Evolutionary conservation across 208 protist species (phyloP).

Genomic region (Balamuthia mandrillaris): DNA sequence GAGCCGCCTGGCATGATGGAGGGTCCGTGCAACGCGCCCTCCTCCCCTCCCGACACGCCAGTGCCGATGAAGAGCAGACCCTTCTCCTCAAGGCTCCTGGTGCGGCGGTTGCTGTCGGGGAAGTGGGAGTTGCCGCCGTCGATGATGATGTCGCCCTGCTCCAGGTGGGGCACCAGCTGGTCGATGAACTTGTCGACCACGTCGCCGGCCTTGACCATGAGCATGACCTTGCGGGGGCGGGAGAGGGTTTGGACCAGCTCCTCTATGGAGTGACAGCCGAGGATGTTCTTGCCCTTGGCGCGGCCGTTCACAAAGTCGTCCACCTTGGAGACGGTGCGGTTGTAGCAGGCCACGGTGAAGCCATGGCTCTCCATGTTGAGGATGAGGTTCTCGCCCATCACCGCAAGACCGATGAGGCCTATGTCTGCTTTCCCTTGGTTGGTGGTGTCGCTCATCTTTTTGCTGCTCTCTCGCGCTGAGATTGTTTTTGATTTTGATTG

Average conservation of each 20-base stretch:
- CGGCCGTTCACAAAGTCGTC: constrained; percentile 79
- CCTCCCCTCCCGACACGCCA: constrained; percentile 97
- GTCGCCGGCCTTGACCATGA: constrained; percentile 94
- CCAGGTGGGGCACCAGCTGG: background rate
- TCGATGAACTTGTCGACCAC: constrained; percentile 90
- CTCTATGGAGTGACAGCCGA: constrained; percentile 65
- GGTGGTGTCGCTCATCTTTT: background rate
- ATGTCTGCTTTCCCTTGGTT: constrained; percentile 54
- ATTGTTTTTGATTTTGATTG: background rate
- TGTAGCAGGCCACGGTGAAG: constrained; percentile 72
- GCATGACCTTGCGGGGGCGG: constrained; percentile 86
- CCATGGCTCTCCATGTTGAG: constrained; percentile 94
- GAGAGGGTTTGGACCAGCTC: constrained; percentile 72
- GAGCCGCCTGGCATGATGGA: constrained; percentile 96
- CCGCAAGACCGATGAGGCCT: constrained; percentile 92
- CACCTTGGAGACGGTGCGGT: constrained; percentile 77
- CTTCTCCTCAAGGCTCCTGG: constrained; percentile 75
- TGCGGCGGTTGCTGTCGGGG: constrained; percentile 87
- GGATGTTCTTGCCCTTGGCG: constrained; percentile 60
- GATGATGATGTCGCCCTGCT: constrained; percentile 74
- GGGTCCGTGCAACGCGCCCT: constrained; percentile 95
- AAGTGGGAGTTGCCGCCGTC: constrained; percentile 79
- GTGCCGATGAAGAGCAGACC: constrained; percentile 81
- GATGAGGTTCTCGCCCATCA: constrained; percentile 97
- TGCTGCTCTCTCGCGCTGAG: background rate